These are phyloP conservation scores for Phytophthora litchii DNA, from an alignment of 352 stramenopile species.

Conservation along the genomic window DNA sequence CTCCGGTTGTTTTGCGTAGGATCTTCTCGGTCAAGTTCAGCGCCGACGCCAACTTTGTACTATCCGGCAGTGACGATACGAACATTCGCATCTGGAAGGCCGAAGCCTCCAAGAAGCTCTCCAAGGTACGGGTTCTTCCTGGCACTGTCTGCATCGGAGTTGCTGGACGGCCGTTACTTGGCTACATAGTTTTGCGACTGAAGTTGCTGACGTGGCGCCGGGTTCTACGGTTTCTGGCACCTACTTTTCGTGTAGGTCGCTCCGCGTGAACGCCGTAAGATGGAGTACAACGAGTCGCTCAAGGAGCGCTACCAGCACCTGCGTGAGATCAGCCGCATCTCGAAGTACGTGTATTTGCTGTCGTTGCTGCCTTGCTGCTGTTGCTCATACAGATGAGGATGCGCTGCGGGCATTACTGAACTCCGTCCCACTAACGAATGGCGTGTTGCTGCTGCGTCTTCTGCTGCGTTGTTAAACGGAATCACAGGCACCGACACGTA, in stretches of 20 bases:
- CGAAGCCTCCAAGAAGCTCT: conserved; percentile 93
- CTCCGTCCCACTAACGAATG: conserved; percentile 22
- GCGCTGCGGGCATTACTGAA: not conserved
- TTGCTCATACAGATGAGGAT: conserved; percentile 19
- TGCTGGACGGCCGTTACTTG: conserved; percentile 4
- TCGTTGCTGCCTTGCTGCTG: conserved; percentile 1
- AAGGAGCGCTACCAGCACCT: conserved; percentile 95
- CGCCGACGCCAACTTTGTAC: conserved; percentile 94
- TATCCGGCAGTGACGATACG: conserved; percentile 99
- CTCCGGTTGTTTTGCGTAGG: conserved; percentile 23
- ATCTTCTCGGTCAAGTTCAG: conserved; percentile 91
- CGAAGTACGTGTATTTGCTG: conserved; percentile 65
- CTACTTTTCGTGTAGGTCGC: conserved; percentile 40
- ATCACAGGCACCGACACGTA: conserved; percentile 91
- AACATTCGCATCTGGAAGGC: conserved; percentile 99
- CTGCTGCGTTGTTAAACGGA: conserved; percentile 24
- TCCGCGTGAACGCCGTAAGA: conserved; percentile 87
- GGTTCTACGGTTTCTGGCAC: conserved; percentile 29
- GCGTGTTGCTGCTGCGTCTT: conserved; percentile 25
- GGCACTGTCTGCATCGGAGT: not conserved
- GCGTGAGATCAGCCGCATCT: conserved; percentile 95
- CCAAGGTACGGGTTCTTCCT: conserved; percentile 66
- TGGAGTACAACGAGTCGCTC: conserved; percentile 97
- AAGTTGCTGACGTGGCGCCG: conserved; percentile 27
- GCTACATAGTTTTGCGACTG: conserved; percentile 20